These are phyloP conservation scores for Phytophthora sojae DNA, from an alignment of 352 stramenopile genomes.

Conservation along the genomic window DNA sequence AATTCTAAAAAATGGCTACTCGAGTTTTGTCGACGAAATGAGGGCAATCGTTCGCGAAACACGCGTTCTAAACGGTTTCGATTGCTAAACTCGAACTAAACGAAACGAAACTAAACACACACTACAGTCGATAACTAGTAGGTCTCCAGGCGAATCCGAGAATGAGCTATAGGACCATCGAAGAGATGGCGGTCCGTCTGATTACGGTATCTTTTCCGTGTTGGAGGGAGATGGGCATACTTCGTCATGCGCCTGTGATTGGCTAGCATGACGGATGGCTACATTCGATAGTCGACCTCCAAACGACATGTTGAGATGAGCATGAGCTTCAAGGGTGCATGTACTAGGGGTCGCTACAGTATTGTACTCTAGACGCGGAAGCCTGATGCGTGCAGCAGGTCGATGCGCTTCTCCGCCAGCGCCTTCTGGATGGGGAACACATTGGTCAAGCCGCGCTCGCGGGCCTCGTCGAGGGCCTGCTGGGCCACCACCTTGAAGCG, in stretches of 20 bases:
- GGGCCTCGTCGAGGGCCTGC: constrained; percentile 64
- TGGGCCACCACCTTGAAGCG: constrained; percentile 67
- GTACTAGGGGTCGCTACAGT: not conserved
- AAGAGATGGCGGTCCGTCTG: not conserved
- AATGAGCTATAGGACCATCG: not conserved
- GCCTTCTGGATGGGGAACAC: constrained; percentile 80
- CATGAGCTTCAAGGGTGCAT: not conserved
- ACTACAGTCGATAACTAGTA: not conserved
- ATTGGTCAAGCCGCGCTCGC: constrained; percentile 65
- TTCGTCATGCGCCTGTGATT: constrained; percentile 7
- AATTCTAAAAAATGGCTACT: too few species aligned
- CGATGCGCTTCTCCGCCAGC: constrained; percentile 72
- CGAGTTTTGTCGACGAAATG: too few species aligned
- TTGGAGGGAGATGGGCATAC: not conserved
- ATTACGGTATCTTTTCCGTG: constrained; percentile 3
- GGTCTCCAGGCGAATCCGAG: not conserved
- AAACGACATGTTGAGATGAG: constrained; percentile 7
- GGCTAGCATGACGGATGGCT: not conserved
- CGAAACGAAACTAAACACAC: too few species aligned
- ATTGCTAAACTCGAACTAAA: too few species aligned
- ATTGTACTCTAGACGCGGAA: constrained; percentile 66
- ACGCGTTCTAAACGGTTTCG: too few species aligned
- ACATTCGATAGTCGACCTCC: not conserved
- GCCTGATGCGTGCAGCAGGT: constrained; percentile 71
- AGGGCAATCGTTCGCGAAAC: too few species aligned